Base-by-base conservation (phyloP, 164 flowering plant genomes). In the Chimonanthus salicifolius region DNA sequence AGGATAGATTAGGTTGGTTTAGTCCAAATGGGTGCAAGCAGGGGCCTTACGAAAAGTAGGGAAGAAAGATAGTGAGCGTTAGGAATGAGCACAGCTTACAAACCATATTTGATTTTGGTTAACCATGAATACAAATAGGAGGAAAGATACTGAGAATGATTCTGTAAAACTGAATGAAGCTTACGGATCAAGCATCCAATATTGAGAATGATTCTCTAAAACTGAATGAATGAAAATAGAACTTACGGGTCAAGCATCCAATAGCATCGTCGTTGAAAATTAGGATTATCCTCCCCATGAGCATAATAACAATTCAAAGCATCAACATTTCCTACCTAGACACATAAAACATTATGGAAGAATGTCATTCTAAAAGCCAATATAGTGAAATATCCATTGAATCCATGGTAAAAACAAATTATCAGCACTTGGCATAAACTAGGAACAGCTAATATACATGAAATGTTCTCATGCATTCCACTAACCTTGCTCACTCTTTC, bases 201-300 rank as follows among this genome's bases (percentile, higher is more conserved):
- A 49, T 5, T 5, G 16, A 10, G 60, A 65, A 18, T 43, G 11
- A 71, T 21, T 46, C 4, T 47, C 51, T 9, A 50, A n/a, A 51
- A 51, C 51, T 50, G 74, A 77, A 58, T n/a, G 58, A 49, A 33
- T 7, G 44, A 16, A 21, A 4, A 58, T 50, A 69, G 72, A n/a
- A 89, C 98, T 89, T 76, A 96, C 99, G 84, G 90, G 77, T 90
- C 92, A 74, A 96, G 83, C 91, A 93, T 93, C 99, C 99, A 96
- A 76, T 84, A 96, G 88, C 94, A 87, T 67, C 99, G 95, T 60
- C 98, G 88, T 82, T 92, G 99, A 78, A 96, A 96, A 82, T 65
- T 88, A 18, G 94, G 90, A 74, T 88, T 87, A 13, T 82, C 74
- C 78, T 88, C 94, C 49, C 97, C 97, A 82, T 89, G 99, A 46